These are phyloP conservation scores for Cinnamomum chago DNA, from an alignment of 164 flowering plant genomes.

Conservation along the genomic window DNA sequence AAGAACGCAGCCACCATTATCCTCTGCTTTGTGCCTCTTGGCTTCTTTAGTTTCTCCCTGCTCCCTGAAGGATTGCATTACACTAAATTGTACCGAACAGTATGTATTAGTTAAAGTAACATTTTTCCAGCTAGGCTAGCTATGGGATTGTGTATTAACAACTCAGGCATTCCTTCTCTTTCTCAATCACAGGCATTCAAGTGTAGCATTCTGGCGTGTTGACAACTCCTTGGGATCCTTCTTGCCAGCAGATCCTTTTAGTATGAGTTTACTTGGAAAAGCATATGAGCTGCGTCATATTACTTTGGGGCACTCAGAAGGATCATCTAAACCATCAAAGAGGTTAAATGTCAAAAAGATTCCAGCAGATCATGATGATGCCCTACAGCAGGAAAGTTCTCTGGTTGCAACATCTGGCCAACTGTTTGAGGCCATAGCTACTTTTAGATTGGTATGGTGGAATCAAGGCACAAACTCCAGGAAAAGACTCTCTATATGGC, in stretches of 20 bases:
- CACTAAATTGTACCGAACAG: slow-evolving; percentile 38
- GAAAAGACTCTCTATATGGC: slow-evolving; percentile 92
- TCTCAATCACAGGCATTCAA: slow-evolving; percentile 39
- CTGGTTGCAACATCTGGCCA: slow-evolving; percentile 37
- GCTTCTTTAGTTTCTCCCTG: slow-evolving; percentile 80
- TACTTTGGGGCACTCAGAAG: slow-evolving; percentile 42
- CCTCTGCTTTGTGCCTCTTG: slow-evolving; percentile 72
- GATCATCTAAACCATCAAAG: slow-evolving; percentile 24
- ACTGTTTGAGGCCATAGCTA: slow-evolving; percentile 68
- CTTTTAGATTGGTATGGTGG: slow-evolving; percentile 90
- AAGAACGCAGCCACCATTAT: slow-evolving; percentile 51
- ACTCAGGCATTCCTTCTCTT: slow-evolving; percentile 1
- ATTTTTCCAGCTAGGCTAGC: slow-evolving; percentile 7
- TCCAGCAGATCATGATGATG: slow-evolving; percentile 19
- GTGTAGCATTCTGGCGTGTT: slow-evolving; percentile 86
- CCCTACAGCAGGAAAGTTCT: slow-evolving; percentile 37
- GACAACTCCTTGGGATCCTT: slow-evolving; percentile 90
- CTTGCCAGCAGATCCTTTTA: slow-evolving; percentile 64
- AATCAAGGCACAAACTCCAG: slow-evolving; percentile 69
- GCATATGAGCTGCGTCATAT: slow-evolving; percentile 77
- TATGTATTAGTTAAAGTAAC: slow-evolving; percentile 28
- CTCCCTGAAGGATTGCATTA: slow-evolving; percentile 72
- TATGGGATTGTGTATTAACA: not conserved
- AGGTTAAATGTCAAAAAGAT: slow-evolving; percentile 23
- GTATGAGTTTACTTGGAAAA: slow-evolving; percentile 32